Conservation (phyloP, 108 stramenopile genomes). For the Fragilariopsis cylindrus region DNA sequence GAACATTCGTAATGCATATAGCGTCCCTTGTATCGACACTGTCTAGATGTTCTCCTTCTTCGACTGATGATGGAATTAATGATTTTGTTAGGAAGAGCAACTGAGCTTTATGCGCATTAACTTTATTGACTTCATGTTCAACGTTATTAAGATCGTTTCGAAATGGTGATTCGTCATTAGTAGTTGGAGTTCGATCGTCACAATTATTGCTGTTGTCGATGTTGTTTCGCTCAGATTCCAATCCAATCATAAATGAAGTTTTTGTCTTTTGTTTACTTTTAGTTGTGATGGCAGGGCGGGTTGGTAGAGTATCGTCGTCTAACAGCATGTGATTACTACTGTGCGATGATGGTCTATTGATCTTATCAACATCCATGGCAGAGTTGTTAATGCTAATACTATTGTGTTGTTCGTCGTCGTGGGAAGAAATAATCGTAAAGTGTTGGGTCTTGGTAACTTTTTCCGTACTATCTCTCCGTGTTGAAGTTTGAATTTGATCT, state of each 20-base stretch:
- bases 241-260: neutral
- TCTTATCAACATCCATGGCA: neutral
- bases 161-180: too few relatives aligned
- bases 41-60: too few relatives aligned
- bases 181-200: neutral
- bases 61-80: too few relatives aligned
- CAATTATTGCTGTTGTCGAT: neutral
- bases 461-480: neutral
- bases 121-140: too few relatives aligned
- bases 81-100: too few relatives aligned
- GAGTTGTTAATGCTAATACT: neutral
- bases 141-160: too few relatives aligned
- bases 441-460: neutral
- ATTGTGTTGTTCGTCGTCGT: neutral
- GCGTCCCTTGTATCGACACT: too few relatives aligned
- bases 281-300: too few relatives aligned
- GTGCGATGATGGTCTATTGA: neutral
- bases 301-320: neutral
- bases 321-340: neutral
- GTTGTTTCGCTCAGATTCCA: neutral
- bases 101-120: too few relatives aligned
- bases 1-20: too few relatives aligned
- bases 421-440: constrained; percentile 4
- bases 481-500: too few relatives aligned
- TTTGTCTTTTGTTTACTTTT: neutral